Evolutionary conservation across 257 asterid genomes (phyloP), one percentile per base, ranked within the genome.

Genomic region (Oldenlandia corymbosa): DNA sequence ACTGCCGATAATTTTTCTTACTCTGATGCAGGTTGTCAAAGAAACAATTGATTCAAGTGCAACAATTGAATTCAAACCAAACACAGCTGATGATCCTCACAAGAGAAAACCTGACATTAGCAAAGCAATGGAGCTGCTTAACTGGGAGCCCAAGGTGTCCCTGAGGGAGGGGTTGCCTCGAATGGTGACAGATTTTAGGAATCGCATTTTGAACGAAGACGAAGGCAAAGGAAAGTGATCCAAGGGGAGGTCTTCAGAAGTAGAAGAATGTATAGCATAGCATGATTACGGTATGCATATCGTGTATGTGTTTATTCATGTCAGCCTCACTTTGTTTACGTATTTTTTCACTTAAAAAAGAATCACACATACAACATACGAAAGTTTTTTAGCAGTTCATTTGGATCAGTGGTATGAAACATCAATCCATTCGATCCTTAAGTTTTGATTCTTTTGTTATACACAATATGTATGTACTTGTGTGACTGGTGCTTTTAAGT

Each of bases 31-130:
- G 99, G 95, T 93, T 39, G 97, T 93, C 10, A 93, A 90, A 80
- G 96, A 90, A 79, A 83, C 88, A 58, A 84, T 93, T 32, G 99
- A 90, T 76, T 84, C 97, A 5, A 84, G 97, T 58, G 96, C 97
- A 5, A 74, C 81, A 0, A 84, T 93, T 16, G 96, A 80, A 64
- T 90, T 85, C 79, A 90, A 66, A 77, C 80, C 87, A 7, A 93
- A 93, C 86, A 93, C 99, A 5, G 99, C 92, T 30, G 97, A 93
- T 62, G 99, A 88, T 75, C 99, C 99, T 71, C 99, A 93, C 68
- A 90, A 90, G 82, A 84, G 99, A 73, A 93, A 93, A 68, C 99
- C 99, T 14, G 97, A 93, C 69, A 93, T 93, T 18, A 79, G 71
- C 77, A 90, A 90, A 75, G 99, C 99, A 37, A 93, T 85, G 78